phyloP scores from a whole-genome alignment of 1,284 basidiomycete species.

The Boletellus sp. region DNA sequence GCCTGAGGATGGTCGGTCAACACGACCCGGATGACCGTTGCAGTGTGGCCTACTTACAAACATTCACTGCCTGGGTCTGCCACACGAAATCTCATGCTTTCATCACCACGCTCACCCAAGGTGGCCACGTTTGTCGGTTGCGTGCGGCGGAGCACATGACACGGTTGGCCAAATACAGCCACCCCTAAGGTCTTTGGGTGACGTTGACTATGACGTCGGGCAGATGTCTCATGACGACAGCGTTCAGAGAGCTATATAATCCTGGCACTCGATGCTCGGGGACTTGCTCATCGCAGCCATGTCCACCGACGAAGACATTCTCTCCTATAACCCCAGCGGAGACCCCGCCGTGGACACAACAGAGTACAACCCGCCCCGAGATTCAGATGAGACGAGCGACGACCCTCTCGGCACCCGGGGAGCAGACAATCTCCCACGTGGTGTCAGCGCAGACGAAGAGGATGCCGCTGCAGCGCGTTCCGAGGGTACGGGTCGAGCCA shows the following conservation, averaged over 20 bases:
- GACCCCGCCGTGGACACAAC: conserved; percentile 1
- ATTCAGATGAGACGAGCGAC: neutral
- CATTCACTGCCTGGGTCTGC: too few species aligned
- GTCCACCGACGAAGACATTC: neutral
- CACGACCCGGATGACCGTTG: too few species aligned
- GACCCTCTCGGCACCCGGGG: neutral
- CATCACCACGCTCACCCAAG: too few species aligned
- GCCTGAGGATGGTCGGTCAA: too few species aligned
- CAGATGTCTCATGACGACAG: neutral
- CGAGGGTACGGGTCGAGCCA: neutral
- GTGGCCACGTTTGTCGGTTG: too few species aligned
- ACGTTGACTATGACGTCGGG: too few species aligned
- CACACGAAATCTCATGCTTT: too few species aligned
- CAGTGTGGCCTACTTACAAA: too few species aligned
- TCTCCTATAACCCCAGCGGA: neutral
- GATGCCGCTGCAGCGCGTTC: neutral
- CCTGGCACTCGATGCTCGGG: neutral
- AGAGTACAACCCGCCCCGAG: neutral
- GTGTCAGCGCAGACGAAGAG: conserved; percentile 2
- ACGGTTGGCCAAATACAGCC: too few species aligned
- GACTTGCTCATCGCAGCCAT: neutral
- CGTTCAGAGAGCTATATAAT: neutral
- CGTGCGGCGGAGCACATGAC: too few species aligned
- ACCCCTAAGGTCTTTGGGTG: too few species aligned
- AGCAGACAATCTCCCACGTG: neutral